Percentiles rank a stretch among this genome's conserved stretches.
Conservation (phyloP, 2,329 filamentous ascomycete species). For the Talaromyces sp. region DNA sequence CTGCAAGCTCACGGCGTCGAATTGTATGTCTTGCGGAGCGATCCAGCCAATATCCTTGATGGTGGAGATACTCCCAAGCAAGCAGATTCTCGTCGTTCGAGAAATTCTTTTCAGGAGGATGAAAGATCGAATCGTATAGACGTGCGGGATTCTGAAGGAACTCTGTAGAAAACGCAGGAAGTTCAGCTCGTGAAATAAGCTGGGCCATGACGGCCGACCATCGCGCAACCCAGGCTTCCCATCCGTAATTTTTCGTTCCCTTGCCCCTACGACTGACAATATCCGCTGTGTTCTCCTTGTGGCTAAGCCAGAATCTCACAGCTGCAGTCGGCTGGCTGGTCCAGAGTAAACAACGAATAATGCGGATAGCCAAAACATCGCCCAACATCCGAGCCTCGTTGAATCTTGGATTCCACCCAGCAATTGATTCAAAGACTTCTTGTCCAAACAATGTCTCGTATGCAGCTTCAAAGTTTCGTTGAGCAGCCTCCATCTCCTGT, state of each 20-base stretch:
- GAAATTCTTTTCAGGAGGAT: constrained; percentile 50
- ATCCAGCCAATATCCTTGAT: constrained; percentile 60
- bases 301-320: constrained; percentile 73
- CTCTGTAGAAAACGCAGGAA: constrained; percentile 44
- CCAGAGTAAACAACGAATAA: constrained; percentile 79
- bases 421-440: constrained; percentile 82
- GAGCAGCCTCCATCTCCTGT: constrained; percentile 83
- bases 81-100: constrained; percentile 48
- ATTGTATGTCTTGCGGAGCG: constrained; percentile 52
- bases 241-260: constrained; percentile 84
- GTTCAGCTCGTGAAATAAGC: constrained; percentile 51
- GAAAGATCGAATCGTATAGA: constrained; percentile 39
- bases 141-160: constrained; percentile 24
- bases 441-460: constrained; percentile 77
- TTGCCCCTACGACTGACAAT: constrained; percentile 79
- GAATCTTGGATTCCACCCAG: constrained; percentile 85
- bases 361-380: constrained; percentile 75
- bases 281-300: constrained; percentile 69
- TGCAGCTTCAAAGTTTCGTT: constrained; percentile 80
- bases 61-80: constrained; percentile 59
- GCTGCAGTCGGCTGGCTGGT: constrained; percentile 73
- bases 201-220: constrained; percentile 62
- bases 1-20: constrained; percentile 49
- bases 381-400: constrained; percentile 87
- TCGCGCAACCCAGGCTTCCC: constrained; percentile 87